These are phyloP conservation scores for Fusarium incarnatum DNA, from an alignment of 2,329 filamentous ascomycete genomes.

Conservation along the genomic window DNA sequence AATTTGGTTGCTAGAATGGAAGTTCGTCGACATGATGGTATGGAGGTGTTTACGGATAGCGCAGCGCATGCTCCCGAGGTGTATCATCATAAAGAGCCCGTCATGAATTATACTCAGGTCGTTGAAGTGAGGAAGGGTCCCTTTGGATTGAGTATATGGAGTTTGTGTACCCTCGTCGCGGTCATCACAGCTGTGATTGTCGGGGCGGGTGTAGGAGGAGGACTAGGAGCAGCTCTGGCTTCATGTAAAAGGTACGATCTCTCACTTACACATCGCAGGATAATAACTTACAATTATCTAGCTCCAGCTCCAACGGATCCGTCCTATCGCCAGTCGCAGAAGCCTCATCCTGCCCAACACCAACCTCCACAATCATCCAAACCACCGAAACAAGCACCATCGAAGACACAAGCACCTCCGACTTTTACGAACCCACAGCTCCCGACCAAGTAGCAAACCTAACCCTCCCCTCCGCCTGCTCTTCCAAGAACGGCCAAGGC, in stretches of 20 bases:
- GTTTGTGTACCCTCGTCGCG: conserved; percentile 4
- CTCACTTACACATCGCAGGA: accelerated
- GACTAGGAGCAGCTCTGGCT: conserved; percentile 23
- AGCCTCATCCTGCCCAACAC: not conserved
- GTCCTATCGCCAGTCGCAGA: not conserved
- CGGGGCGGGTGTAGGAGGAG: conserved; percentile 19
- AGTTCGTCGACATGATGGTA: conserved; percentile 1
- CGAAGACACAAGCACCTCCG: not conserved
- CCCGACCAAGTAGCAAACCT: conserved; percentile 9
- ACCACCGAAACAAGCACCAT: not conserved
- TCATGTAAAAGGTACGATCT: conserved; percentile 9
- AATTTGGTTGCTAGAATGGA: too few relatives aligned
- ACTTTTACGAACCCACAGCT: not conserved
- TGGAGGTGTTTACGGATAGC: conserved; percentile 12
- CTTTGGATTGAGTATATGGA: conserved; percentile 5
- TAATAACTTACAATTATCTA: not conserved
- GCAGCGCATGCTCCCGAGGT: conserved; percentile 13
- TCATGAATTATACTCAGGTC: not conserved
- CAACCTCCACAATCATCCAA: not conserved
- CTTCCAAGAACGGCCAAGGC: not conserved
- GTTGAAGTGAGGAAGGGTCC: not conserved
- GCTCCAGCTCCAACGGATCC: not conserved
- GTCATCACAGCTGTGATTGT: conserved; percentile 4
- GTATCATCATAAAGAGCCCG: not conserved
- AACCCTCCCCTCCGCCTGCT: not conserved